Evolutionary conservation across 495 filamentous ascomycete species (phyloP), one percentile per base, ranked within the genome.

Genomic region (Penicillium roqueforti): DNA sequence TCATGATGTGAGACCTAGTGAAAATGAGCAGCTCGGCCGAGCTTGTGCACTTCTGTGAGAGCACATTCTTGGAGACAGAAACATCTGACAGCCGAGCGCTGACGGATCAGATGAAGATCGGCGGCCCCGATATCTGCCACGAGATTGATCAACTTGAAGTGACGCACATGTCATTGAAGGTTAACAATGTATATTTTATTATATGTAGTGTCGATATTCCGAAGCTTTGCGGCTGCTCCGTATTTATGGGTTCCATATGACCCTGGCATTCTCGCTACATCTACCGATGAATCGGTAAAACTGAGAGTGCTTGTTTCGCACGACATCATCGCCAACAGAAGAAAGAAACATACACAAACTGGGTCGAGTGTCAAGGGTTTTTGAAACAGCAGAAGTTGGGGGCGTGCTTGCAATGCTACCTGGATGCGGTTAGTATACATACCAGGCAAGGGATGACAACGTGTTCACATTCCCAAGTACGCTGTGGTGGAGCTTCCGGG

Each of bases 101-200:
- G 61, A 64, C 63, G 63, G 55, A 66, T 59, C 16, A 14, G 57
- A 29, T 19, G 29, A 61, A 42, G 57, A 66, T 66, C 63, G 5
- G 9, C 53, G 38, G 46, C 25, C 36, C 42, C 53, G 59, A 56
- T 48, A 8, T 57, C 37, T 47, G 22, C 39, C 49, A 53, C 41
- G 31, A 51, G 46, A 52, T 54, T 28, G 7, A 29, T 14, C 4
- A 40, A 50, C 5, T 41, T 39, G 10, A 23, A 25, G 16, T 16
- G 3, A 9, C 11, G 25, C 6, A 3, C 29, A 37, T 28, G 14
- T 29, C 8, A n/a, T n/a, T n/a, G 3, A 14, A 8, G 26, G 19
- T 10, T 14, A 20, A 40, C n/a, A n/a, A 41, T 19, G 36, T 2
- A 2, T 18, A 40, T 29, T 22, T n/a, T 50, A 6, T 28, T 20